Evolutionary conservation across 2,329 filamentous ascomycete genomes (phyloP).

Genomic region (Colletotrichum tanaceti): DNA sequence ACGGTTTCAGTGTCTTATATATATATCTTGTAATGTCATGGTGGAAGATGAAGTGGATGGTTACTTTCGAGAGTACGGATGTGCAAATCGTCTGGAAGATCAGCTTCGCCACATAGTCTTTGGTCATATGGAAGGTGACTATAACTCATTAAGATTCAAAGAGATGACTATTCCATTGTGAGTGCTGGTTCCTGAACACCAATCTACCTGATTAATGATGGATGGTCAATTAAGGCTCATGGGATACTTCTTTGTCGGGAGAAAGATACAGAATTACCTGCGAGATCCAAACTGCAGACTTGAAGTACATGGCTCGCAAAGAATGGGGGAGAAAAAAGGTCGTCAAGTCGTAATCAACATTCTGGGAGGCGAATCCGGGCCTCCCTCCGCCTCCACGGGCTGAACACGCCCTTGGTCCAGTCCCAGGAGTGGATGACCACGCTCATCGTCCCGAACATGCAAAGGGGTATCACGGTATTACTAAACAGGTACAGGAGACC

Average conservation of each 20-base stretch:
- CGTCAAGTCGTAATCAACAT: slow-evolving; percentile 7
- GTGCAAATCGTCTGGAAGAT: too few relatives aligned
- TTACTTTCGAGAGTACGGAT: too few relatives aligned
- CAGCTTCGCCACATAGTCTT: too few relatives aligned
- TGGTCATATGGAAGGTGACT: too few relatives aligned
- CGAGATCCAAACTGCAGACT: not conserved
- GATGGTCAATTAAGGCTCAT: not conserved
- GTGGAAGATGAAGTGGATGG: not conserved
- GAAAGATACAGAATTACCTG: not conserved
- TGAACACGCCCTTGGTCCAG: slow-evolving; percentile 18
- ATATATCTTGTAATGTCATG: not conserved
- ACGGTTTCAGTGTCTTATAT: not conserved
- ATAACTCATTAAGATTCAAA: too few relatives aligned
- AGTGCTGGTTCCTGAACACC: not conserved
- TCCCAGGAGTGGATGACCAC: slow-evolving; percentile 43
- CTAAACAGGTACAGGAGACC: slow-evolving; percentile 53
- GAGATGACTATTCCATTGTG: not conserved
- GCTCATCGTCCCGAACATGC: slow-evolving; percentile 52
- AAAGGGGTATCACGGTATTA: slow-evolving; percentile 52
- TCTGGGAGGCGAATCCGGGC: slow-evolving; percentile 19
- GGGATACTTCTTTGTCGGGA: not conserved
- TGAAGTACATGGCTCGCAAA: too few relatives aligned
- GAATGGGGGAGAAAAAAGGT: not conserved
- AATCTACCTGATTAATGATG: not conserved
- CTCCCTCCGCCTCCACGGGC: slow-evolving; percentile 10